phyloP scores from a whole-genome alignment of 179 eudicot genomes.

The Heliamphora pulchella region DNA sequence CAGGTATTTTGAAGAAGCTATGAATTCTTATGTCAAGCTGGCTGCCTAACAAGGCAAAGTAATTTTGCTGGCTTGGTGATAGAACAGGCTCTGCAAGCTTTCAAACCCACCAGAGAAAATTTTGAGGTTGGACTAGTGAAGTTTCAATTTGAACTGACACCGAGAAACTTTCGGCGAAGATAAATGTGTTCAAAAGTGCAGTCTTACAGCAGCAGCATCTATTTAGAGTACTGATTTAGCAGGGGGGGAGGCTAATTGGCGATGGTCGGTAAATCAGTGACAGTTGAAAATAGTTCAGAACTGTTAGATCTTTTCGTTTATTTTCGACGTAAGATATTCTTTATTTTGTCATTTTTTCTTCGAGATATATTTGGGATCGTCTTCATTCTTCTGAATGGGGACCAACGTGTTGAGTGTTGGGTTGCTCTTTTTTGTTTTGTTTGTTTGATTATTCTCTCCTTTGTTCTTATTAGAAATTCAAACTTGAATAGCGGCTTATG shows the following conservation, averaged over 20 bases:
- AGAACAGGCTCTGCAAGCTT: neutral
- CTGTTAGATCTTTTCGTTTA: conserved; percentile 8
- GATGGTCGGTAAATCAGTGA: conserved; percentile 11
- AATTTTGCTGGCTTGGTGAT: conserved; percentile 9
- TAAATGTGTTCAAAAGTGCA: neutral
- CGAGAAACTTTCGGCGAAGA: neutral
- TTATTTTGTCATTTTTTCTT: neutral
- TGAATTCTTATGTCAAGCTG: conserved; percentile 16
- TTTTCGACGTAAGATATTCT: conserved; percentile 12
- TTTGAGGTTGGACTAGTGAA: conserved; percentile 14
- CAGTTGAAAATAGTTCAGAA: conserved; percentile 10
- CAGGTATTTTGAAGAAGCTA: conserved; percentile 19
- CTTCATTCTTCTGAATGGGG: conserved; percentile 5
- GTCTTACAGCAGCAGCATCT: neutral
- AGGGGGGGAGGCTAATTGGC: conserved; percentile 11
- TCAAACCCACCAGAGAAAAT: neutral
- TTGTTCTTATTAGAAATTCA: neutral
- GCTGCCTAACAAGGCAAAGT: neutral
- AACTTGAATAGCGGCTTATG: neutral
- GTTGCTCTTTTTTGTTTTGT: neutral
- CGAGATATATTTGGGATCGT: conserved; percentile 9
- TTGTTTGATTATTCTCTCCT: neutral
- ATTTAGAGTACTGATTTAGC: conserved; percentile 9
- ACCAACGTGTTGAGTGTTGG: neutral
- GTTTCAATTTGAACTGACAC: neutral